Evolutionary conservation across 2,329 filamentous ascomycete species (phyloP).

Genomic region (Macrophomina tecta): DNA sequence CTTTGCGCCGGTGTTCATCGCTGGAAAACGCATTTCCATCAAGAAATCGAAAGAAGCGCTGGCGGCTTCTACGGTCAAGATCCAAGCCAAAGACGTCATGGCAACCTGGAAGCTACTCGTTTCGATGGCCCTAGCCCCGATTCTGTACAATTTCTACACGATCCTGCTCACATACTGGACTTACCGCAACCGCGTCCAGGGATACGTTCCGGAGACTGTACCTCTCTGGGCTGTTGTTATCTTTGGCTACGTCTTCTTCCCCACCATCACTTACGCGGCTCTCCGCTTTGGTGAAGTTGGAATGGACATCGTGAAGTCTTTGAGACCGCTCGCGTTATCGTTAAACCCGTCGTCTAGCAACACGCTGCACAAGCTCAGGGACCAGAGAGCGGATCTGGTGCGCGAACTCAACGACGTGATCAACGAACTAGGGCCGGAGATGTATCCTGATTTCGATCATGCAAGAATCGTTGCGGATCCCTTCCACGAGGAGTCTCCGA

Average conservation of each 20-base stretch:
- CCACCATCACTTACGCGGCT: constrained; percentile 87
- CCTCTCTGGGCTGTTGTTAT: constrained; percentile 79
- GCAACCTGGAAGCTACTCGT: constrained; percentile 51
- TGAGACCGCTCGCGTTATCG: constrained; percentile 84
- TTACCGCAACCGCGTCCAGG: constrained; percentile 73
- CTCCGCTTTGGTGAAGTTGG: constrained; percentile 96
- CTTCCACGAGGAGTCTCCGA: constrained; percentile 32
- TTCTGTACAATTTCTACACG: constrained; percentile 42
- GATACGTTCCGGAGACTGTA: constrained; percentile 79
- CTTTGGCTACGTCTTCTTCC: constrained; percentile 79
- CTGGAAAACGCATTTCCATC: constrained; percentile 45
- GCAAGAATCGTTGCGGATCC: constrained; percentile 48
- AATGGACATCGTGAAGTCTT: constrained; percentile 97
- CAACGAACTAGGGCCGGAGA: constrained; percentile 92
- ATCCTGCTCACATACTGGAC: constrained; percentile 42
- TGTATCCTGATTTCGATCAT: constrained; percentile 82
- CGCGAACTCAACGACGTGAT: constrained; percentile 87
- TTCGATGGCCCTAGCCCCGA: constrained; percentile 46
- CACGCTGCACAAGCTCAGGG: constrained; percentile 78
- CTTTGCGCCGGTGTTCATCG: constrained; percentile 64
- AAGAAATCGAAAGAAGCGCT: constrained; percentile 47
- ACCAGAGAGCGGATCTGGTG: constrained; percentile 74
- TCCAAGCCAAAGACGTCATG: constrained; percentile 48
- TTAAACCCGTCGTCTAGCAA: constrained; percentile 84
- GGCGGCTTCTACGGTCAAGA: constrained; percentile 48